A percentile compares a stretch with the other conserved stretches of the same genome.
Evolutionary conservation across 257 asterid genomes (phyloP).

Genomic region (Nicotiana noctiflora): DNA sequence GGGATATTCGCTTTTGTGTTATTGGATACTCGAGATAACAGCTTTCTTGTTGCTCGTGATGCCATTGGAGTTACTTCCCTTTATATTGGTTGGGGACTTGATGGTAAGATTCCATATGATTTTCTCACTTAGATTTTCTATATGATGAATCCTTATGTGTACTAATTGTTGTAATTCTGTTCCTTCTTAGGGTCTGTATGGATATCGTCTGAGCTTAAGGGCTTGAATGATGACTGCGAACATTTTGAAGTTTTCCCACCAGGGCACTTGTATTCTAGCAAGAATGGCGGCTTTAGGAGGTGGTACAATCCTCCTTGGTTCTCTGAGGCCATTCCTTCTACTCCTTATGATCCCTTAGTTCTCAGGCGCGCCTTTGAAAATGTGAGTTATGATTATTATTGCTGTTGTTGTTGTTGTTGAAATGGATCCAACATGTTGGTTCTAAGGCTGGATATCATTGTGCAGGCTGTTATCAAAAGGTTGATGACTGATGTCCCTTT

Average conservation of each 20-base stretch:
- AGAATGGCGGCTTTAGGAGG: conserved; percentile 50
- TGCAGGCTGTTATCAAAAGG: conserved; percentile 86
- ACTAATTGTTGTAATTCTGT: background rate
- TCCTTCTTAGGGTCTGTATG: conserved; percentile 65
- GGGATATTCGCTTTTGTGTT: conserved; percentile 93
- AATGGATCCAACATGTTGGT: background rate
- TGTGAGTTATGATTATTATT: conserved; percentile 41
- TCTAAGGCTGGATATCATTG: background rate
- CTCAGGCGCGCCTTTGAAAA: conserved; percentile 78
- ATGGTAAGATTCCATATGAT: conserved; percentile 32
- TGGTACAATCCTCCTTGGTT: conserved; percentile 95
- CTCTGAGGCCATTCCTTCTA: conserved; percentile 70
- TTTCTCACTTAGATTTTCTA: background rate
- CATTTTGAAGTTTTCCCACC: conserved; percentile 90
- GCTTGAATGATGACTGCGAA: conserved; percentile 80
- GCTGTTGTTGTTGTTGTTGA: background rate
- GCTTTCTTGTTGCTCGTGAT: conserved; percentile 84
- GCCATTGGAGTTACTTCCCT: conserved; percentile 90
- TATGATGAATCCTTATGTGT: background rate
- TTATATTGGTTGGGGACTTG: conserved; percentile 93
- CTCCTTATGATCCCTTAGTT: conserved; percentile 68
- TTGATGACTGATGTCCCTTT: conserved; percentile 95
- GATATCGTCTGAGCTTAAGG: conserved; percentile 87
- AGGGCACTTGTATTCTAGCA: conserved; percentile 84
- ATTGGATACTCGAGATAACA: conserved; percentile 77